Evolutionary conservation across 345 rosid genomes (phyloP).

Genomic region (sweet orange (Citrus sinensis)): DNA sequence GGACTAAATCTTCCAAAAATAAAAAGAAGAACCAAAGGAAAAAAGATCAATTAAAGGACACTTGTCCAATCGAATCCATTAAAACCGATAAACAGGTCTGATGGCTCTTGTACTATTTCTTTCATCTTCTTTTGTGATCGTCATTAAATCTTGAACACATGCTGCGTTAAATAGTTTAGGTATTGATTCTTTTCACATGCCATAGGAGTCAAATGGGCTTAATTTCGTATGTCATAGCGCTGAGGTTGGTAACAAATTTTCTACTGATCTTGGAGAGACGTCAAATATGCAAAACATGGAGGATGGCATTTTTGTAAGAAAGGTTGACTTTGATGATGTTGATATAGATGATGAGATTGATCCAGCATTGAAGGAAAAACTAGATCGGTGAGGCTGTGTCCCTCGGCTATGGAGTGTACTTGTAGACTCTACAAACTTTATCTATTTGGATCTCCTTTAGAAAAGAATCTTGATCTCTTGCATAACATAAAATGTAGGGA

Average conservation of each 20-base stretch:
- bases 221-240: constrained; percentile 29
- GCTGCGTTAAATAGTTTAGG: constrained; percentile 3
- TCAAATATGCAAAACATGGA: constrained; percentile 35
- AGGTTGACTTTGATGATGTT: constrained; percentile 54
- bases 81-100: constrained; percentile 45
- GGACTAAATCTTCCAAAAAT: constrained; percentile 44
- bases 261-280: constrained; percentile 34
- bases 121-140: background rate
- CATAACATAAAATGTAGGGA: constrained; percentile 39
- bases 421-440: background rate
- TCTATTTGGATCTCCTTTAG: too few relatives aligned
- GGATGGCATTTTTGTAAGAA: constrained; percentile 38
- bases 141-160: background rate
- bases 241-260: constrained; percentile 32
- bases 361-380: constrained; percentile 74
- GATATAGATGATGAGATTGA: constrained; percentile 77
- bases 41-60: constrained; percentile 51
- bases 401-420: background rate
- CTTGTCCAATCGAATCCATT: constrained; percentile 27
- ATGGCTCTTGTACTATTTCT: constrained; percentile 9
- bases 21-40: constrained; percentile 71
- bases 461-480: background rate
- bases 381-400: constrained; percentile 60
- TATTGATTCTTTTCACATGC: constrained; percentile 16
- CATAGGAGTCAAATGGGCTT: constrained; percentile 45